A percentile compares a stretch with the other conserved stretches of the same genome.
Evolutionary conservation across 2,329 filamentous ascomycete genomes (phyloP).

Genomic region (Harringtonia aguacate): DNA sequence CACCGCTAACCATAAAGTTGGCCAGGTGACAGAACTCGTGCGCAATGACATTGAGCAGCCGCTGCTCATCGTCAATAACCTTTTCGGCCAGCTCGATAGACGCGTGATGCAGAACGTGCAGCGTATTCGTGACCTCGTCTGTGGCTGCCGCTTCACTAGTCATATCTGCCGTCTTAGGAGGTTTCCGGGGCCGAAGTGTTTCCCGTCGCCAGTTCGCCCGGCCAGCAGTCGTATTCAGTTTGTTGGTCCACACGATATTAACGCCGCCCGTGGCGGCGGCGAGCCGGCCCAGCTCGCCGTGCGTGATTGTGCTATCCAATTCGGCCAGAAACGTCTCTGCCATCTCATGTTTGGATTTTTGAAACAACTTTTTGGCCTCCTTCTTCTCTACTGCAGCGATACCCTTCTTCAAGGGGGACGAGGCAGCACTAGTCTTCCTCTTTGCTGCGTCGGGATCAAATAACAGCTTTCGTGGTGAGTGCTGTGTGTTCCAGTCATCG

Average conservation of each 20-base stretch:
- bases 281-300: slow-evolving; percentile 46
- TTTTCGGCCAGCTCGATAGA: slow-evolving; percentile 83
- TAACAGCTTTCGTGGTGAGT: slow-evolving; percentile 25
- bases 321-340: slow-evolving; percentile 55
- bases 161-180: not conserved
- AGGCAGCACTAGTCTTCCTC: not conserved
- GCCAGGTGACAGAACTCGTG: slow-evolving; percentile 95
- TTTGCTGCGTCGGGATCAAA: slow-evolving; percentile 14
- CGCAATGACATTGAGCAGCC: slow-evolving; percentile 81
- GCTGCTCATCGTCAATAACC: slow-evolving; percentile 67
- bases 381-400: slow-evolving; percentile 21
- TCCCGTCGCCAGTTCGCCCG: slow-evolving; percentile 63
- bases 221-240: slow-evolving; percentile 70
- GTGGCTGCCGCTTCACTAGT: not conserved
- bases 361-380: slow-evolving; percentile 49
- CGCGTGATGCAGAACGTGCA: slow-evolving; percentile 48
- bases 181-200: slow-evolving; percentile 29
- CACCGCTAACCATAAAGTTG: slow-evolving; percentile 74
- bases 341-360: slow-evolving; percentile 47
- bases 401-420: slow-evolving; percentile 14
- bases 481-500: slow-evolving; percentile 54
- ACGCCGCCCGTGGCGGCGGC: slow-evolving; percentile 58
- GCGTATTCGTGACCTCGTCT: slow-evolving; percentile 9
- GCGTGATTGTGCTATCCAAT: slow-evolving; percentile 56
- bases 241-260: slow-evolving; percentile 62